A percentile compares a stretch with the other conserved stretches of the same genome.
Evolutionary conservation across 2,329 filamentous ascomycete species (phyloP).

Genomic region (Colletotrichum tamarilloi): DNA sequence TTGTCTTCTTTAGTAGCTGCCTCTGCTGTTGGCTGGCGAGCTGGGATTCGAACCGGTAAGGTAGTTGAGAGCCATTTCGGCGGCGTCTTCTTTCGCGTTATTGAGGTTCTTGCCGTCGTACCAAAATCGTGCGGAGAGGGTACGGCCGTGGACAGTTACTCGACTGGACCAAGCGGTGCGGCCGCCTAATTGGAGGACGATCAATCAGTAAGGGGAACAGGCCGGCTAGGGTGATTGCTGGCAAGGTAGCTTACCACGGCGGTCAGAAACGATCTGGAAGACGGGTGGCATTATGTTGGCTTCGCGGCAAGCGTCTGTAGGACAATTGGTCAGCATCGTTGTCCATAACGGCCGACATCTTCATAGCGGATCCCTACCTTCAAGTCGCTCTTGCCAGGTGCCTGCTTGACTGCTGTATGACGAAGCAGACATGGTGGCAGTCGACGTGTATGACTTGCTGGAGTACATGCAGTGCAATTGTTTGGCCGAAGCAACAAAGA

Average conservation of each 20-base stretch:
- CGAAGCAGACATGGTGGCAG: slow-evolving; percentile 31
- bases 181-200: slow-evolving; percentile 69
- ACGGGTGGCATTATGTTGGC: slow-evolving; percentile 67
- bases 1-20: slow-evolving; percentile 25
- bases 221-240: background rate
- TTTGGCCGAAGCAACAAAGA: slow-evolving; percentile 15
- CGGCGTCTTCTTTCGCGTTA: slow-evolving; percentile 92
- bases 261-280: slow-evolving; percentile 80
- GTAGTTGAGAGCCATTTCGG: slow-evolving; percentile 78
- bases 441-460: slow-evolving; percentile 30
- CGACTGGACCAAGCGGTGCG: slow-evolving; percentile 91
- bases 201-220: slow-evolving; percentile 4
- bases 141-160: slow-evolving; percentile 76
- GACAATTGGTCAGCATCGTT: slow-evolving; percentile 26
- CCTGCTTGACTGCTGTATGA: slow-evolving; percentile 34
- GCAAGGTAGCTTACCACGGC: slow-evolving; percentile 67
- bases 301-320: slow-evolving; percentile 67
- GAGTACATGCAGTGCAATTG: slow-evolving; percentile 30
- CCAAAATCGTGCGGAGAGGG: slow-evolving; percentile 83
- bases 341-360: background rate
- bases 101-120: slow-evolving; percentile 90
- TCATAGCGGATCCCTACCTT: slow-evolving; percentile 54
- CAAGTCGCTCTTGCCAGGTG: slow-evolving; percentile 67
- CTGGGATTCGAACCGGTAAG: slow-evolving; percentile 56
- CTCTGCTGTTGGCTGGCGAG: slow-evolving; percentile 48